Conservation (phyloP, 2,329 filamentous ascomycete species). For the Aspergillus felis region DNA sequence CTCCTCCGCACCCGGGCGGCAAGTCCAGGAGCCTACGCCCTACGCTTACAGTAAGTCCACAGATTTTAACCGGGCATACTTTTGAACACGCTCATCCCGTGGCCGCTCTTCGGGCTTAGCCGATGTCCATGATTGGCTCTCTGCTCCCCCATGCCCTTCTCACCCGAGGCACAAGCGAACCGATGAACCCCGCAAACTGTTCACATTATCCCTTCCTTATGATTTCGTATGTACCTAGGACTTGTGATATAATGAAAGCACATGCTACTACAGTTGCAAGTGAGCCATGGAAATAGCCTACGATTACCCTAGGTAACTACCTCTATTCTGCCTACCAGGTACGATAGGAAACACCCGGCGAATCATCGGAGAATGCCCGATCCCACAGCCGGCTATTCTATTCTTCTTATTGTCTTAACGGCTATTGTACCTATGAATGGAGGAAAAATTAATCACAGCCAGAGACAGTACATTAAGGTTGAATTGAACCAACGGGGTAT, state of each 20-base stretch:
- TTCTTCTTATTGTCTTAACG: too few species aligned
- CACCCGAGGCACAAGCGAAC: slow-evolving; percentile 16
- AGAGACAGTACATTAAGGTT: too few species aligned
- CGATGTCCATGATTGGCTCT: slow-evolving; percentile 12
- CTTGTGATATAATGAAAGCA: background rate
- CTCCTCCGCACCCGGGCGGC: slow-evolving; percentile 1
- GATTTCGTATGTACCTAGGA: too few species aligned
- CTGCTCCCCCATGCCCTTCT: slow-evolving; percentile 4
- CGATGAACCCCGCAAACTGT: slow-evolving; percentile 15
- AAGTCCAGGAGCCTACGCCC: background rate
- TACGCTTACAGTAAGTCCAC: background rate
- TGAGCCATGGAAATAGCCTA: too few species aligned
- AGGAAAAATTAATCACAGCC: background rate
- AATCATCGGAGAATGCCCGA: background rate
- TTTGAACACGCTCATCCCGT: slow-evolving; percentile 7
- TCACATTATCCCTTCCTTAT: background rate
- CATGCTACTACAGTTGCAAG: background rate
- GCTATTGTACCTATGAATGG: background rate
- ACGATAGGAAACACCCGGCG: background rate
- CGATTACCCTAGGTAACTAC: too few species aligned
- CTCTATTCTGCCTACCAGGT: background rate
- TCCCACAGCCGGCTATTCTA: background rate
- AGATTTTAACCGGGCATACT: slow-evolving; percentile 18
- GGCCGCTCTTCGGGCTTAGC: slow-evolving; percentile 14
- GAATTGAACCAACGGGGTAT: too few species aligned